A percentile compares a stretch with the other conserved stretches of the same genome.
phyloP scores from a whole-genome alignment of 2,329 filamentous ascomycete genomes.

The Paraphaeosphaeria sporulosa region DNA sequence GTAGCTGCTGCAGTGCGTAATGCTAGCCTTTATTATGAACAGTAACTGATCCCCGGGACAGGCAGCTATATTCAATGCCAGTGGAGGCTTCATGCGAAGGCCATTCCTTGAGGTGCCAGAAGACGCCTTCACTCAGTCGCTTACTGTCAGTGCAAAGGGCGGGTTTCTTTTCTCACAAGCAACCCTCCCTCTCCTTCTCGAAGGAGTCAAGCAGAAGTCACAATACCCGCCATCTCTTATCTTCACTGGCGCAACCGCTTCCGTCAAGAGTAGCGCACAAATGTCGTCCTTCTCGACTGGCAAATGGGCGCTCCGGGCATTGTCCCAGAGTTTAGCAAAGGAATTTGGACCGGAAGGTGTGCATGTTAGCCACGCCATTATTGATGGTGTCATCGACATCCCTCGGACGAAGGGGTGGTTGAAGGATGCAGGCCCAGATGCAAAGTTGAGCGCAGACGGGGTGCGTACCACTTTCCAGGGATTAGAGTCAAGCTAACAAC shows the following conservation, averaged over 20 bases:
- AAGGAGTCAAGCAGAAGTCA: conserved; percentile 59
- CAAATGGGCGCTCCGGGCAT: conserved; percentile 79
- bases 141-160: conserved; percentile 61
- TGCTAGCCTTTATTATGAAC: not conserved
- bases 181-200: conserved; percentile 73
- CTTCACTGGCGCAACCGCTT: conserved; percentile 87
- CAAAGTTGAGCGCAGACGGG: conserved; percentile 77
- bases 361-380: conserved; percentile 81
- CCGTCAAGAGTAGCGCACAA: conserved; percentile 72
- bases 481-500: conserved; percentile 1
- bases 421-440: conserved; percentile 64
- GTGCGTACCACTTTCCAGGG: conserved; percentile 58
- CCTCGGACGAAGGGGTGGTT: conserved; percentile 70
- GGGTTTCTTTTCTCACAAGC: conserved; percentile 80
- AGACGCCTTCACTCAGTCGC: conserved; percentile 62
- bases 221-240: conserved; percentile 79
- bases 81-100: conserved; percentile 65
- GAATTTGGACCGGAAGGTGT: conserved; percentile 87
- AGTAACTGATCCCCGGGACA: conserved; percentile 13
- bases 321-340: conserved; percentile 77
- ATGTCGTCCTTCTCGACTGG: conserved; percentile 77
- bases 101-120: conserved; percentile 68
- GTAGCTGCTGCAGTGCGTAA: conserved; percentile 44
- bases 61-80: conserved; percentile 76
- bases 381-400: conserved; percentile 87